phyloP scores from a whole-genome alignment of 2,329 filamentous ascomycete species.

The Aspergillus phoenicis region DNA sequence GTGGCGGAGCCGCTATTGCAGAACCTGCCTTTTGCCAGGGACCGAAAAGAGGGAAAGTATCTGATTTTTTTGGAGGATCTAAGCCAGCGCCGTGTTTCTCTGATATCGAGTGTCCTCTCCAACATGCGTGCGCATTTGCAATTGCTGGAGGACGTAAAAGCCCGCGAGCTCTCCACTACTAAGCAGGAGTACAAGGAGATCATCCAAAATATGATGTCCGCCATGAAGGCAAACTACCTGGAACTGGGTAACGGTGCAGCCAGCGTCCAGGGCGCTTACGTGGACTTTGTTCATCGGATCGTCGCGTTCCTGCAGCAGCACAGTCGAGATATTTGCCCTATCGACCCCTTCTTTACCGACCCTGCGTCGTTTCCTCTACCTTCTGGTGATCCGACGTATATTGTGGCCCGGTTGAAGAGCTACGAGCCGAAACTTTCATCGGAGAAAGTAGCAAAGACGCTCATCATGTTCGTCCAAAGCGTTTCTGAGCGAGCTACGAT shows the following conservation, averaged over 20 bases:
- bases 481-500: slow-evolving; percentile 61
- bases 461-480: slow-evolving; percentile 62
- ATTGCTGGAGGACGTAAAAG: slow-evolving; percentile 33
- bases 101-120: slow-evolving; percentile 59
- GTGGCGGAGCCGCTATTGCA: slow-evolving; percentile 51
- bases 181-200: slow-evolving; percentile 53
- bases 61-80: slow-evolving; percentile 57
- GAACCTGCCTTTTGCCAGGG: slow-evolving; percentile 60
- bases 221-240: slow-evolving; percentile 64
- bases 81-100: slow-evolving; percentile 54
- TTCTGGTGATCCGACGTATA: slow-evolving; percentile 62
- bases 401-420: slow-evolving; percentile 62
- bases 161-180: slow-evolving; percentile 39
- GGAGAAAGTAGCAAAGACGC: slow-evolving; percentile 54
- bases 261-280: slow-evolving; percentile 55
- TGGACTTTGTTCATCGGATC: slow-evolving; percentile 63
- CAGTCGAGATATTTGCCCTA: slow-evolving; percentile 55
- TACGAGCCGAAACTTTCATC: slow-evolving; percentile 59
- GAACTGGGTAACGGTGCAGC: slow-evolving; percentile 48
- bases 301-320: slow-evolving; percentile 64
- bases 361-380: slow-evolving; percentile 63
- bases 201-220: slow-evolving; percentile 59
- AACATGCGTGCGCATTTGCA: slow-evolving; percentile 61
- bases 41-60: slow-evolving; percentile 42
- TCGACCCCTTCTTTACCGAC: slow-evolving; percentile 64